Base-by-base conservation (phyloP, 371 early-diverging fungal species). In the Lichtheimia hyalospora region DNA sequence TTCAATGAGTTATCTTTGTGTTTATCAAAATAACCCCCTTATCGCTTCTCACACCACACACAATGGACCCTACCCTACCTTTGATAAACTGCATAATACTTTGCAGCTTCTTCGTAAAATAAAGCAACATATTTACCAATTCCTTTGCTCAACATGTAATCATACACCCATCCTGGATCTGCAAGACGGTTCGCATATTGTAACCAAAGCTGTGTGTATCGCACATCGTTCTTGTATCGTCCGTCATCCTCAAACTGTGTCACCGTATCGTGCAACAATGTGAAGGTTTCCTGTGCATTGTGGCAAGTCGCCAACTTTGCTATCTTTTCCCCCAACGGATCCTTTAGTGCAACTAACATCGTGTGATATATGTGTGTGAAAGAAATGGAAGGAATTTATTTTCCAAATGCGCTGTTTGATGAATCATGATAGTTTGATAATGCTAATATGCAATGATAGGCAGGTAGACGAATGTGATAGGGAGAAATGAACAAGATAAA, bases 161-260 rank as follows among this genome's bases (percentile, higher is more conserved):
- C 54, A 42, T 69, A 66, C 2, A 68, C 61, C 60, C 61, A 64
- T 15, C 60, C 16, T 12, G 68, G 63, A 34, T 65, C 52, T 12
- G 43, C 34, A 21, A 69, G 55, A 52, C 64, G 62, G 5, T 67
- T 60, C 13, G 68, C 58, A 62, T 67, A 73, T 15, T 57, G 57
- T 0, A 75, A 42, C 75, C 75, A 75, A 14, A 69, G 56, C 40
- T 63, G 57, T 2, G 73, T 48, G 54, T 69, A 79, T 7, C 68
- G 73, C n/a, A 61, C 51, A 21, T 71, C 62, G 18, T 67, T 62
- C 3, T 27, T 51, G 52, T 64, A 65, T 1, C 67, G 67, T 7
- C 39, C 20, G 44, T 64, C 63, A 39, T 59, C 25, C 42, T 64
- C 56, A 52, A 63, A 63, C 13, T 44, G 52, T 13, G 21, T 14